phyloP scores from a whole-genome alignment of 106 monocot species.

The Triglochin maritima region DNA sequence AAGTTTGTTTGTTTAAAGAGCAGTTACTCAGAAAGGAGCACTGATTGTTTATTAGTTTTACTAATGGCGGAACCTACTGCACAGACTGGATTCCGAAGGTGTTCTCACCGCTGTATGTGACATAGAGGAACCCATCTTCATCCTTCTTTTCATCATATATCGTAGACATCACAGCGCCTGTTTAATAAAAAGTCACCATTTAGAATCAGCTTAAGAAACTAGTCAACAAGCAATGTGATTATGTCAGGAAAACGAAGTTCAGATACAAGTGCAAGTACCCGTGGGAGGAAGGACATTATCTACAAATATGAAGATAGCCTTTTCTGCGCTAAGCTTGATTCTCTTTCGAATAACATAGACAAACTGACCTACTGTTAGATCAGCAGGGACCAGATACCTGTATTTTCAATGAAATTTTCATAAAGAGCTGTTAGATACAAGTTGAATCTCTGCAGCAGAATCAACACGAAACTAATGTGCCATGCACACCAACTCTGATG shows the following conservation, averaged over 20 bases:
- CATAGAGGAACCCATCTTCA: slow-evolving; percentile 25
- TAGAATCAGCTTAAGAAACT: neutral
- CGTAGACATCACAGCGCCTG: slow-evolving; percentile 17
- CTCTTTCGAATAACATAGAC: slow-evolving; percentile 32
- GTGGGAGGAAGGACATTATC: slow-evolving; percentile 34
- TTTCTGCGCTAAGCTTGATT: slow-evolving; percentile 29
- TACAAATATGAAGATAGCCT: slow-evolving; percentile 32
- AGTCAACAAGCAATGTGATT: too few relatives aligned
- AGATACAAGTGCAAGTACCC: slow-evolving; percentile 8
- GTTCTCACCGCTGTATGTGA: slow-evolving; percentile 18
- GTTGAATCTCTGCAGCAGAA: neutral
- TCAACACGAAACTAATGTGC: neutral
- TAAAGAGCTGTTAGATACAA: neutral
- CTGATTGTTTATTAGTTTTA: too few relatives aligned
- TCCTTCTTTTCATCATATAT: slow-evolving; percentile 21
- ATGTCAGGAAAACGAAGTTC: neutral
- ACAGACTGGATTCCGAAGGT: slow-evolving; percentile 10
- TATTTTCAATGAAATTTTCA: neutral
- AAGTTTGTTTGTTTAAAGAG: too few relatives aligned
- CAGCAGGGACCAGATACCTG: slow-evolving; percentile 31
- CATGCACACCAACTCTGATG: neutral
- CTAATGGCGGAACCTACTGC: neutral
- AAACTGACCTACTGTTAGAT: slow-evolving; percentile 28
- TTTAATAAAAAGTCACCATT: neutral
- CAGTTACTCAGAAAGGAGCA: too few relatives aligned